phyloP scores from a whole-genome alignment of 345 rosid species.

The rapeseed (Brassica napus) region DNA sequence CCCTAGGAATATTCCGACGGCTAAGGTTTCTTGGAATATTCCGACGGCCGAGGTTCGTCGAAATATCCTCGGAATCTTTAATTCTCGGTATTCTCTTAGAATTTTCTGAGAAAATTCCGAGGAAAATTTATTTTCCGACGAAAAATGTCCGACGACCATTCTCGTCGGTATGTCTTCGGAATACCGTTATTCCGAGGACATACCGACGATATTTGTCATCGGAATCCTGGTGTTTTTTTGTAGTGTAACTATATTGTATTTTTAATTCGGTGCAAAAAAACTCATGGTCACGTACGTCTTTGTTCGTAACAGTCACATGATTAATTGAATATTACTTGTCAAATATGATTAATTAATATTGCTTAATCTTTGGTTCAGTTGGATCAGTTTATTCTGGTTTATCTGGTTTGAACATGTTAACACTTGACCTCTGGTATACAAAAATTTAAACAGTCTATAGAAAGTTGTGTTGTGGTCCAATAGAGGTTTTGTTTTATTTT shows the following conservation, averaged over 20 bases:
- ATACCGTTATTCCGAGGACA: too few species aligned
- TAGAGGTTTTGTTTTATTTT: neutral
- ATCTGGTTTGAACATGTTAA: neutral
- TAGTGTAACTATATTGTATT: slow-evolving; percentile 18
- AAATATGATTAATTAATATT: neutral
- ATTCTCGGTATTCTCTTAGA: too few species aligned
- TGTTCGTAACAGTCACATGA: neutral
- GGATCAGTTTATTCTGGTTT: neutral
- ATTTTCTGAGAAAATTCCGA: too few species aligned
- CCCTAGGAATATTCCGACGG: too few species aligned
- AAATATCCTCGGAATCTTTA: too few species aligned
- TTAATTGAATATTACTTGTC: neutral
- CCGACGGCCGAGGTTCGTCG: too few species aligned
- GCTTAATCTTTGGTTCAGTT: neutral
- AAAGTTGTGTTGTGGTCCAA: neutral
- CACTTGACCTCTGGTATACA: neutral
- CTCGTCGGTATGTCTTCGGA: too few species aligned
- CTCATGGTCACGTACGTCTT: neutral
- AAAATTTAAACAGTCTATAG: neutral
- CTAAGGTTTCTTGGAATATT: too few species aligned
- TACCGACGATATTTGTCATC: too few species aligned
- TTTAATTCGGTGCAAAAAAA: neutral
- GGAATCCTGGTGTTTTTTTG: too few species aligned
- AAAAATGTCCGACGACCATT: too few species aligned
- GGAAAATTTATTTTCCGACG: too few species aligned